Base-by-base conservation (phyloP, 2,329 filamentous ascomycete species). In the Epichloe baconii region DNA sequence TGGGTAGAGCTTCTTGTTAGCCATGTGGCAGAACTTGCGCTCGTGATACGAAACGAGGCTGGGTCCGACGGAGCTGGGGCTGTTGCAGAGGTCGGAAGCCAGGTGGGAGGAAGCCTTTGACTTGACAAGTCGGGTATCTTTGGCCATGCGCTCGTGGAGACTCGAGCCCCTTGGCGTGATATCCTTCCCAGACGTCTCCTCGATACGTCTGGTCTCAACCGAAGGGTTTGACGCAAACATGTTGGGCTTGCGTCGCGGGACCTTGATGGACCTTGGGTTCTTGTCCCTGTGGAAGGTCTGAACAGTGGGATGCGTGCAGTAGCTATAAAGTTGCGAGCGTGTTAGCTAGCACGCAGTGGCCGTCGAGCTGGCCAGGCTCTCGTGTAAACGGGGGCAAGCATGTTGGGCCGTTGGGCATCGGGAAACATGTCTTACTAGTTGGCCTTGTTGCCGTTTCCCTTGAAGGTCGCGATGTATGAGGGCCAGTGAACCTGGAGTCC, bases 11-110 rank as follows among this genome's bases (percentile, higher is more conserved):
- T 46, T 55, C 52, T 57, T 57, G 45, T 38, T 46, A 15, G 48
- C 46, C 56, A 57, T 58, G 54, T 55, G 41, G 48, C 55, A 58
- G 48, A 57, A 57, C 45, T 54, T 56, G 12, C 47, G n/a, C 40
- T 58, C 56, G 4, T 11, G 21, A 48, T 54, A 55, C 4, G 54
- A 58, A 5, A 57, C 52, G 12, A 58, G 55, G 49, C 47, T 52
- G 17, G 49, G 49, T 7, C 49, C 49, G 14, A 48, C 6, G 3
- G 14, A 44, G 54, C 1, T 42, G 37, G 47, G 34, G 45, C 34
- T 52, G 17, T 46, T 43, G 52, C 55, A 58, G 35, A 58, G 55
- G 35, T 51, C 44, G 5, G 52, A 26, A 17, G 56, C 55, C 5
- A 14, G 14, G 7, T 49, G 47, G 4, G 38, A 35, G 14, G 4